A percentile compares a stretch with the other conserved stretches of the same genome.
phyloP scores from a whole-genome alignment of 2,329 filamentous ascomycete species.

The Colletotrichum sp. region DNA sequence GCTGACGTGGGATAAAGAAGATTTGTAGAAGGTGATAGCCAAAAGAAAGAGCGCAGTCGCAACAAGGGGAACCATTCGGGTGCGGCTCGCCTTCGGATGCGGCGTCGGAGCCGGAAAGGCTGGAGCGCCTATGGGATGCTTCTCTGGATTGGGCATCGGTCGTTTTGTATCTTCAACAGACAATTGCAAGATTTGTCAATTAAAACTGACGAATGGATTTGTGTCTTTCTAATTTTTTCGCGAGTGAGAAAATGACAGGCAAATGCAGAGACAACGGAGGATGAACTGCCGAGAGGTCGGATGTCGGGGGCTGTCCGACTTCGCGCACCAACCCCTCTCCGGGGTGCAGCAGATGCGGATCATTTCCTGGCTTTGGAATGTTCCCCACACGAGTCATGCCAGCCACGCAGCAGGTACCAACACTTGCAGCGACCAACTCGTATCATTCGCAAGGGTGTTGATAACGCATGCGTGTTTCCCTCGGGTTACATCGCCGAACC shows the following conservation, averaged over 20 bases:
- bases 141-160: not conserved
- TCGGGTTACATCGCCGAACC: not conserved
- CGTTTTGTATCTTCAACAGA: not conserved
- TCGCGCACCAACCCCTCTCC: conserved; percentile 3
- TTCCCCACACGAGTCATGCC: not conserved
- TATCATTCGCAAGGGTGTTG: conserved; percentile 1
- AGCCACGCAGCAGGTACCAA: not conserved
- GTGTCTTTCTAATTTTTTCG: not conserved
- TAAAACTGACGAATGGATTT: not conserved
- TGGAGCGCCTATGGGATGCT: not conserved
- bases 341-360: not conserved
- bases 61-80: not conserved
- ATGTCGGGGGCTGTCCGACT: conserved; percentile 3
- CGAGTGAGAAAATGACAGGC: not conserved
- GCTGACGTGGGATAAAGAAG: not conserved
- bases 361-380: not conserved
- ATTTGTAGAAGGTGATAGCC: not conserved
- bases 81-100: not conserved
- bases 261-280: not conserved
- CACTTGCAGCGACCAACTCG: not conserved
- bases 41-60: not conserved
- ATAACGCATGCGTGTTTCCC: conserved; percentile 1
- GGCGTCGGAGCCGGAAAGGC: not conserved
- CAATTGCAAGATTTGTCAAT: not conserved
- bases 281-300: not conserved